Evolutionary conservation across 164 flowering plant species (phyloP).

Genomic region (Vitis riparia): DNA sequence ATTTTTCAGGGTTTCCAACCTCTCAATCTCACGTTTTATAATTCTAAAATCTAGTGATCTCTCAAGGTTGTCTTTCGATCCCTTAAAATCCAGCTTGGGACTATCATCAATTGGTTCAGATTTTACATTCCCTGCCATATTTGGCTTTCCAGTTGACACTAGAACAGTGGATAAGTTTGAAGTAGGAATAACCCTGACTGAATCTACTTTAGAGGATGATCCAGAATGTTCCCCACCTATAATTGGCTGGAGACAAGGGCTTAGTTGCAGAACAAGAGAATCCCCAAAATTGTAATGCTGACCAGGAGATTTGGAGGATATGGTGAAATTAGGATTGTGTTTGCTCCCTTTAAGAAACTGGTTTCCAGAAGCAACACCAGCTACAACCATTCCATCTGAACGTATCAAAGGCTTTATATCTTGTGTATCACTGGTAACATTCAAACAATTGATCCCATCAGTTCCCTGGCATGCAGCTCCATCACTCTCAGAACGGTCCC

Average conservation of each 20-base stretch:
- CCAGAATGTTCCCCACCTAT: slow-evolving; percentile 5
- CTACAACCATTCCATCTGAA: slow-evolving; percentile 7
- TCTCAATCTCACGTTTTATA: slow-evolving; percentile 36
- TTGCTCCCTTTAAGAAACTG: slow-evolving; percentile 8
- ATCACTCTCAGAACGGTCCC: slow-evolving; percentile 45
- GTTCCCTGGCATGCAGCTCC: slow-evolving; percentile 5
- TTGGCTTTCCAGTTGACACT: slow-evolving; percentile 8
- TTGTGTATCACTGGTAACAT: not conserved
- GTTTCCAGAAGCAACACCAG: slow-evolving; percentile 18
- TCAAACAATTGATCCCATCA: slow-evolving; percentile 10
- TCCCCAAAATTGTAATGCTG: slow-evolving; percentile 17
- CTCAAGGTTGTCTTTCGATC: slow-evolving; percentile 3
- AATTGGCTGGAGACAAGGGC: slow-evolving; percentile 17
- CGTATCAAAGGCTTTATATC: slow-evolving; percentile 22
- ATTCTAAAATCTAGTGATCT: slow-evolving; percentile 9
- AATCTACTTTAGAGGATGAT: slow-evolving; percentile 16
- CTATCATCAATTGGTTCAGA: slow-evolving; percentile 49
- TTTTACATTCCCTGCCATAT: slow-evolving; percentile 30
- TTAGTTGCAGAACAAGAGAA: slow-evolving; percentile 36
- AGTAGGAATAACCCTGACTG: slow-evolving; percentile 10
- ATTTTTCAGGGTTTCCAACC: slow-evolving; percentile 1
- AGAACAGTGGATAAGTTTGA: slow-evolving; percentile 6
- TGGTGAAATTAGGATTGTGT: slow-evolving; percentile 6
- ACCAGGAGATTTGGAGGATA: slow-evolving; percentile 3
- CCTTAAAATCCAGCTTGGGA: slow-evolving; percentile 8